Evolutionary conservation across 2,329 filamentous ascomycete genomes (phyloP), one percentile per base, ranked within the genome.

Genomic region (Colletotrichum musicola): DNA sequence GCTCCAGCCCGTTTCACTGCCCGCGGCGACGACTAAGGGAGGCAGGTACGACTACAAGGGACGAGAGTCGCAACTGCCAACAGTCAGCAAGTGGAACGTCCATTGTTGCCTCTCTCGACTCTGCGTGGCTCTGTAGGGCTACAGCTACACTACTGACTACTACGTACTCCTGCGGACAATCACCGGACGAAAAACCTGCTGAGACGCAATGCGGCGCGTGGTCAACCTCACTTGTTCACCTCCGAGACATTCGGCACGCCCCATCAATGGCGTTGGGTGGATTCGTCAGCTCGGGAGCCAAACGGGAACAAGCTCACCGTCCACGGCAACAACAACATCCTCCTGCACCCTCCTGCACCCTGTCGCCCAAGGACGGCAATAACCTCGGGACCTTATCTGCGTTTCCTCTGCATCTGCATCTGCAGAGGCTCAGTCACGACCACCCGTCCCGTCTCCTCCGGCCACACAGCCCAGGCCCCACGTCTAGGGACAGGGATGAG

Each of bases 221-320:
- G 38, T 44, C 44, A 16, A 30, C 46, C 40, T 25, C 22, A 25
- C 22, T 25, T 25, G 22, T 25, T 25, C 22, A 25, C 22, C 3
- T n/a, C 25, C 53, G 53, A 58, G 47, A 50, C 51, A 64, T 54
- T 14, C 20, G 6, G 20, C 27, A 14, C 22, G 14, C 5, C 30
- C 13, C 13, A 22, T 22, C 47, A n/a, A 13, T 18, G 53, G 6
- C 27, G 10, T 7, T 35, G 7, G 30, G 30, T 35, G 22, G 18
- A 65, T 59, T 68, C 60, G 35, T 68, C 61, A 60, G 49, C 51
- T 35, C 55, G 38, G 50, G 47, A 50, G 63, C 61, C 61, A 54
- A 65, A 65, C 42, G 22, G 16, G 18, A 54, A 62, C 49, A 62
- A 62, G 59, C 59, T 62, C 59, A 62, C 10, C 7, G 9, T 22